Conservation (phyloP, 1,139 yeast genomes). For the Suhomyces guaymorum region DNA sequence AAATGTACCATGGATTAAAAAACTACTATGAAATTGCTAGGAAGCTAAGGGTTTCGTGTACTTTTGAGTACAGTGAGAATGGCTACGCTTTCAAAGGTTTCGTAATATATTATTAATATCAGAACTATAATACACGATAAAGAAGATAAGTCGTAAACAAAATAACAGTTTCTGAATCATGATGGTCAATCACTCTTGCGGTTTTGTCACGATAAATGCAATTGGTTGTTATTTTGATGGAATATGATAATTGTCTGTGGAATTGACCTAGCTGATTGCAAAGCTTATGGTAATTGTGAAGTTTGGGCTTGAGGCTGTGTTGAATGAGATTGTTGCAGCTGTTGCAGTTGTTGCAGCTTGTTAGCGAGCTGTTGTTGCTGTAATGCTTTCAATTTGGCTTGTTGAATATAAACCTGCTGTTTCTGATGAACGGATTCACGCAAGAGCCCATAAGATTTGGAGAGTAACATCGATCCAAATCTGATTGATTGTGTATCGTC, state of each 20-base stretch:
- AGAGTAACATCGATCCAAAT: constrained; percentile 86
- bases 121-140: constrained; percentile 13
- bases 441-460: constrained; percentile 78
- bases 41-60: too few relatives aligned
- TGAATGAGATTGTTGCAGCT: constrained; percentile 31
- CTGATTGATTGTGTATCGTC: constrained; percentile 87
- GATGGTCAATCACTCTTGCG: constrained; percentile 10
- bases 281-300: neutral
- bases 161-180: constrained; percentile 4
- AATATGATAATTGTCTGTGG: neutral
- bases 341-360: constrained; percentile 46
- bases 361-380: constrained; percentile 39
- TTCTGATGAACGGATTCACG: constrained; percentile 53
- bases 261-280: neutral
- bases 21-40: too few relatives aligned
- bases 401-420: constrained; percentile 44
- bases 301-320: too few relatives aligned
- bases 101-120: constrained; percentile 6
- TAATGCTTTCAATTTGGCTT: constrained; percentile 48
- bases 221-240: constrained; percentile 5
- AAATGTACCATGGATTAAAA: too few relatives aligned
- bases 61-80: too few relatives aligned
- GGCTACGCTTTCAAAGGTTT: too few relatives aligned
- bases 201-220: constrained; percentile 5
- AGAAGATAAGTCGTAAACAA: constrained; percentile 12